Evolutionary conservation across 192 early-diverging fungal genomes (phyloP), one percentile per base, ranked within the genome.

Genomic region (Umbelopsis sp.): DNA sequence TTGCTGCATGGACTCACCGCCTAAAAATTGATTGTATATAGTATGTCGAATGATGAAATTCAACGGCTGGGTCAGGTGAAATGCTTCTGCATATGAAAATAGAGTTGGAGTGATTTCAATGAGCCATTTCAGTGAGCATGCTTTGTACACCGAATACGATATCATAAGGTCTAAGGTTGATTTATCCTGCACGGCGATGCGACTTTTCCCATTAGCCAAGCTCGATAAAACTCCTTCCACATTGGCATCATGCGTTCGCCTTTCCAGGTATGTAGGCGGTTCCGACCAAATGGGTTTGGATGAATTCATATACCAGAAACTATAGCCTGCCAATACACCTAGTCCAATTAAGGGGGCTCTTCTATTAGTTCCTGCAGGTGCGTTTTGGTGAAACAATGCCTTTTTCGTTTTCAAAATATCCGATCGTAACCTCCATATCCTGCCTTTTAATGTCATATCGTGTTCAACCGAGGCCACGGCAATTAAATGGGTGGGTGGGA

Each of bases 11-110:
- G 89, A 86, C 78, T 98, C 95, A 49, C 97, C 97, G 22, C 93
- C 91, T 68, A 91, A 93, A 80, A 94, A 94, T 78, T 96, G 95
- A 49, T 87, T 85, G 84, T 95, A 98, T 78, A 98, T 95, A 6
- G 95, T 97, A 20, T 85, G 84, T 78, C 90, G 91, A 69, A 97
- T 82, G 22, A 93, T 74, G 51, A 83, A 87, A 77, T 93, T 89
- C 50, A 88, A 85, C 1, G 79, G 80, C 1, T 64, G 50, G 11
- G 77, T 66, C 49, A 92, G 49, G 7, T 81, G 75, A 12, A 87
- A 6, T 51, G 75, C 80, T 69, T 91, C 83, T 3, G 87, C 84
- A 30, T 82, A 44, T 8, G 80, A 74, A 49, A 95, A 81, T 23
- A 93, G 10, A 18, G 69, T 55, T 9, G 89, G 86, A 1, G 89